A percentile compares a stretch with the other conserved stretches of the same genome.
Conservation (phyloP, 1,284 basidiomycete species). For the Butyriboletus appendiculatus region DNA sequence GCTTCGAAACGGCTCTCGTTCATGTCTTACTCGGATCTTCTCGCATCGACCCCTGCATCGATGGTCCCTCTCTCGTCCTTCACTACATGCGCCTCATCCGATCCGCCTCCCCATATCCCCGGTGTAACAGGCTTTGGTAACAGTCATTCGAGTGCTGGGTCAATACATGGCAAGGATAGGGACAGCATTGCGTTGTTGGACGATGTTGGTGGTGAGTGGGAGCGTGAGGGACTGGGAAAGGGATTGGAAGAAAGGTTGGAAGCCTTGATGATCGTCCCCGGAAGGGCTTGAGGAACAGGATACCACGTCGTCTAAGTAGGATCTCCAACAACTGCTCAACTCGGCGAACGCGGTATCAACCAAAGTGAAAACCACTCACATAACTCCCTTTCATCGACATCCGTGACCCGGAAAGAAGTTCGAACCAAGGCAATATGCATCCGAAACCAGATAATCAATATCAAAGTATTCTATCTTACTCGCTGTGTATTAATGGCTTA, state of each 20-base stretch:
- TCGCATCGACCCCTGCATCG: constrained; percentile 72
- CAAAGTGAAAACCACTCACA: not conserved
- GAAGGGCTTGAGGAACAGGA: constrained; percentile 20
- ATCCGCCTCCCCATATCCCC: constrained; percentile 69
- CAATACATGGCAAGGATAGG: constrained; percentile 34
- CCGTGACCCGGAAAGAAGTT: not conserved
- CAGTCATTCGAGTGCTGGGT: constrained; percentile 19
- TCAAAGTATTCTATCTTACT: constrained; percentile 26
- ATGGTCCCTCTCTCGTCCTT: constrained; percentile 72
- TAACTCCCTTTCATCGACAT: not conserved
- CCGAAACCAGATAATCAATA: constrained; percentile 20
- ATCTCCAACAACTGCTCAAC: not conserved
- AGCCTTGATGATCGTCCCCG: constrained; percentile 40
- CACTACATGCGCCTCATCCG: constrained; percentile 55
- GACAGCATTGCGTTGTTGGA: constrained; percentile 48
- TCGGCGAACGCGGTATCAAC: not conserved
- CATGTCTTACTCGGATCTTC: constrained; percentile 82
- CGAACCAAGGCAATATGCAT: constrained; percentile 1
- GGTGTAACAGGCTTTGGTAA: constrained; percentile 49
- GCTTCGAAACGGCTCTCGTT: constrained; percentile 75
- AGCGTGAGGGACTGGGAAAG: constrained; percentile 75
- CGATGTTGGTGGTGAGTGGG: constrained; percentile 78
- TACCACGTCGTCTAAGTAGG: not conserved
- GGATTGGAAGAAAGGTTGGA: constrained; percentile 83
- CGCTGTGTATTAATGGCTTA: constrained; percentile 27